Evolutionary conservation across 2,329 filamentous ascomycete genomes (phyloP), one percentile per base, ranked within the genome.

Genomic region (Chaetomiaceae sp.): DNA sequence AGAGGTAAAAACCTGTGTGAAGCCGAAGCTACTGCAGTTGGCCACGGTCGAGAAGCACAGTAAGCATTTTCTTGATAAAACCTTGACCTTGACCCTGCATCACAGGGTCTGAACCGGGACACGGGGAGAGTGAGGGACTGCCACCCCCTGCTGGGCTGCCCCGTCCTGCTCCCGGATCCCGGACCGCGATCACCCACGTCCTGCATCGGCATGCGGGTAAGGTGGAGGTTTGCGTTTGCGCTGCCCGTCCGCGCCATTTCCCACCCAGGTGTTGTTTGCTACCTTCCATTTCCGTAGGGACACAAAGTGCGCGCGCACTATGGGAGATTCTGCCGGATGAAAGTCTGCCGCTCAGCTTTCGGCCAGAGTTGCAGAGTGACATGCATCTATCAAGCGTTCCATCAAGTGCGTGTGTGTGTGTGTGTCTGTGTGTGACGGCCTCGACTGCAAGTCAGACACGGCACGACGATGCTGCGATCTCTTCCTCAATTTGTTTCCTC

Each of bases 301-400:
- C 5, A 13, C 10, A 35, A 10, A 4, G 6, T 27, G 17, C n/a
- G 31, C 5, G 2, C 7, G n/a, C 45, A 45, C 42, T 45, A 31
- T 41, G 41, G 41, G 25, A 44, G 20, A 50, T 50, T 31, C 35
- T 35, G 48, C 48, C 43, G 48, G 33, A 25, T 33, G 41, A 40
- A 31, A 14, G 20, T 13, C 30, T 33, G 5, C 12, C 30, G 30
- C 39, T 5, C 23, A 10, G 6, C 6, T 27, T 27, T n/a, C n/a
- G n/a, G n/a, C n/a, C n/a, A n/a, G n/a, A n/a, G n/a, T n/a, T n/a
- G n/a, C n/a, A n/a, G n/a, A n/a, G n/a, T n/a, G n/a, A n/a, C n/a
- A n/a, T n/a, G n/a, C n/a, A n/a, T n/a, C n/a, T n/a, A n/a, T n/a
- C n/a, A n/a, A n/a, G n/a, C n/a, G n/a, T n/a, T n/a, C n/a, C n/a